Conservation (phyloP, 2,329 filamentous ascomycete genomes). For the Pseudopithomyces chartarum region DNA sequence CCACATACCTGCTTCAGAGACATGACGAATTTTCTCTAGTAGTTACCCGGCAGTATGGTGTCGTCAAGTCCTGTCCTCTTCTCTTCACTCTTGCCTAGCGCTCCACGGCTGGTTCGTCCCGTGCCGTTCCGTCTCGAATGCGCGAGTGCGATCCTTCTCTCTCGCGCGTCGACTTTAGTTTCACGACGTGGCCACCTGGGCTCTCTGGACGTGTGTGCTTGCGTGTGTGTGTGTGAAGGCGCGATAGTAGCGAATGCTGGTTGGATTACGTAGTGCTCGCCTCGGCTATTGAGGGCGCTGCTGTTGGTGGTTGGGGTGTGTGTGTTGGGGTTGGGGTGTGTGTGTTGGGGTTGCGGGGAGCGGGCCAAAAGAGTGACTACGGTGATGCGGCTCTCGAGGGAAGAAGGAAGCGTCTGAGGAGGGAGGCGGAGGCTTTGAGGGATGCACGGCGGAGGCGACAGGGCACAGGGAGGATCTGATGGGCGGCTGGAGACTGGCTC, state of each 20-base stretch:
- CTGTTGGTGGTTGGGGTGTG: conserved; percentile 13
- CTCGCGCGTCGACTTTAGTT: conserved; percentile 9
- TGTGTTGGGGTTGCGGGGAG: neutral
- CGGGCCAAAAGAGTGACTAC: conserved; percentile 23
- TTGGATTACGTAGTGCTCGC: conserved; percentile 17
- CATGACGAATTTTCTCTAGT: conserved; percentile 47
- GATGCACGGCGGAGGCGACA: conserved; percentile 33
- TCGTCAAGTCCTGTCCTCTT: conserved; percentile 41
- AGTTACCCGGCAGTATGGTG: conserved; percentile 49
- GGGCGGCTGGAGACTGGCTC: conserved; percentile 42
- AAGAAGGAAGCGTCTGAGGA: conserved; percentile 22
- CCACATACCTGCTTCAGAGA: conserved; percentile 54
- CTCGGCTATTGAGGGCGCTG: conserved; percentile 14
- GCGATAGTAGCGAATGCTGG: conserved; percentile 13
- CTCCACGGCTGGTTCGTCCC: conserved; percentile 28
- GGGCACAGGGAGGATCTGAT: conserved; percentile 37
- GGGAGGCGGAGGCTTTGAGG: conserved; percentile 33
- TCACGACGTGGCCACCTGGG: conserved; percentile 39
- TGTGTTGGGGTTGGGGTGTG: conserved; percentile 9
- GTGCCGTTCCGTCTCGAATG: conserved; percentile 25
- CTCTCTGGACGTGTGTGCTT: conserved; percentile 19
- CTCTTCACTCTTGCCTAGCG: conserved; percentile 26
- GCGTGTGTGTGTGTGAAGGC: too few relatives aligned
- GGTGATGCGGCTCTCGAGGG: conserved; percentile 24
- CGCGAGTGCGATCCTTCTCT: conserved; percentile 21